A percentile compares a stretch with the other conserved stretches of the same genome.
Conservation (phyloP, 345 rosid species). For the Brassica napus region DNA sequence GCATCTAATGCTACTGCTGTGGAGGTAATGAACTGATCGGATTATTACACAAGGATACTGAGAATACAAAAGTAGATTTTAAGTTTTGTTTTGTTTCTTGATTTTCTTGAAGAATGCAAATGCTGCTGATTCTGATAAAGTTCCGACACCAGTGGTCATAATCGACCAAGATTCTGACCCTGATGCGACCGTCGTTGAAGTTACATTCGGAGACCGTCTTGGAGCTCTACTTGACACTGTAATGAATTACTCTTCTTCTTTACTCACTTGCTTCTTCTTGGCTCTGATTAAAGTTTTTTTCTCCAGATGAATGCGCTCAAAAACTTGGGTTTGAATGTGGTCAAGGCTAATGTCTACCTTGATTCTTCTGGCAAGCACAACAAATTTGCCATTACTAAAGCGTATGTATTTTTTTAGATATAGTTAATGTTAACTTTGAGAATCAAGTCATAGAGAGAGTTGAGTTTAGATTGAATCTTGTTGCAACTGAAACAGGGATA, state of each 20-base stretch:
- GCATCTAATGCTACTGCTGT: conserved; percentile 71
- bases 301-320: conserved; percentile 88
- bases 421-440: neutral
- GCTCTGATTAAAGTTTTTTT: conserved; percentile 1
- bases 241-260: conserved; percentile 18
- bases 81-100: conserved; percentile 8
- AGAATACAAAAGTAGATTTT: neutral
- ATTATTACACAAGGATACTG: neutral
- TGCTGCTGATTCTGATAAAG: conserved; percentile 53
- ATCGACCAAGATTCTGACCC: conserved; percentile 94
- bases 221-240: conserved; percentile 97
- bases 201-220: conserved; percentile 96
- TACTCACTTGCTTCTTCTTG: neutral
- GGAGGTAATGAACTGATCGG: conserved; percentile 55
- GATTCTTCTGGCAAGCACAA: conserved; percentile 98
- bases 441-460: neutral
- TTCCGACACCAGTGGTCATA: conserved; percentile 92
- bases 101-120: conserved; percentile 36
- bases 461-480: neutral
- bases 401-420: conserved; percentile 52
- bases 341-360: conserved; percentile 82
- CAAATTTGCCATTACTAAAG: conserved; percentile 76
- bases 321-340: conserved; percentile 90
- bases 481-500: conserved; percentile 50
- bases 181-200: conserved; percentile 79